Evolutionary conservation across 805 yeast genomes (phyloP).

Genomic region (Nakazawaea ishiwadae): DNA sequence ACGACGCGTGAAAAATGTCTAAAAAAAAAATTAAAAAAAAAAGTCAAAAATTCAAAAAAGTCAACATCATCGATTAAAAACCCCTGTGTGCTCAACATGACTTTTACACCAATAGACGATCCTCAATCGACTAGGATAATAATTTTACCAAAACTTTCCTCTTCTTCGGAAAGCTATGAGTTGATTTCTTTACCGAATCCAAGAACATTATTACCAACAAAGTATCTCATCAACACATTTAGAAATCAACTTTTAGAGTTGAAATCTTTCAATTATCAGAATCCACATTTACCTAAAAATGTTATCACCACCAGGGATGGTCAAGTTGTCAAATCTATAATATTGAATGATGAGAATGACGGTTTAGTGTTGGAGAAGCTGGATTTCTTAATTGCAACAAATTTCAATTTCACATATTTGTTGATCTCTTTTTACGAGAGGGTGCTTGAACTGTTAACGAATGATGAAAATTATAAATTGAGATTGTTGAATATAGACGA

Average conservation of each 20-base stretch:
- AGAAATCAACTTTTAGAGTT: conserved; percentile 32
- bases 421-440: conserved; percentile 31
- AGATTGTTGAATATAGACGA: conserved; percentile 39
- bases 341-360: conserved; percentile 19
- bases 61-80: neutral
- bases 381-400: conserved; percentile 34
- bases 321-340: conserved; percentile 36
- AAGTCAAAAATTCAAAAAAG: neutral
- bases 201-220: conserved; percentile 12
- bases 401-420: conserved; percentile 35
- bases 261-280: conserved; percentile 31
- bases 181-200: conserved; percentile 15
- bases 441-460: conserved; percentile 20
- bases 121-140: neutral
- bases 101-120: neutral
- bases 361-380: conserved; percentile 39
- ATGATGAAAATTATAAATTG: conserved; percentile 12
- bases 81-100: neutral
- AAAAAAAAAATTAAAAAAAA: too few relatives aligned
- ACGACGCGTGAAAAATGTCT: too few relatives aligned
- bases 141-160: neutral
- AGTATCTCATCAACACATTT: conserved; percentile 14
- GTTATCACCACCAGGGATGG: conserved; percentile 24
- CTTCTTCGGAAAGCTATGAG: conserved; percentile 6
- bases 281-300: conserved; percentile 28